A percentile compares a stretch with the other conserved stretches of the same genome.
Conservation (phyloP, 2,329 filamentous ascomycete species). For the Penicillium griseofulvum region DNA sequence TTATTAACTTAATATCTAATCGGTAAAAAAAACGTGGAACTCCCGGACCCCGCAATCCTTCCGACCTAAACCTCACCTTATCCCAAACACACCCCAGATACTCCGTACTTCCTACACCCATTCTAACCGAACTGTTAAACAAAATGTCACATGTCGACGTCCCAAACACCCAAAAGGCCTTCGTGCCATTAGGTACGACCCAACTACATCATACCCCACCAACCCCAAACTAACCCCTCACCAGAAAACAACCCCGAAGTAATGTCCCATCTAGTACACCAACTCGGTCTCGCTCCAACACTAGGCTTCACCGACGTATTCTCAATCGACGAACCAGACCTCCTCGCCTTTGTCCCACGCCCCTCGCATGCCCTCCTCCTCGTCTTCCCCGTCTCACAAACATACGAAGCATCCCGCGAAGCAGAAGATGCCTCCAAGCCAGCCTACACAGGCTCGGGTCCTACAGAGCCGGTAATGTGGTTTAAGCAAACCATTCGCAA, state of each 20-base stretch:
- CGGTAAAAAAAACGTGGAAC: neutral
- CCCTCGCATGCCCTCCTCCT: conserved; percentile 85
- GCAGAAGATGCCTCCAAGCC: conserved; percentile 65
- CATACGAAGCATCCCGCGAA: conserved; percentile 73
- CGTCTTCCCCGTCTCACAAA: conserved; percentile 79
- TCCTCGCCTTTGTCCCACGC: conserved; percentile 82
- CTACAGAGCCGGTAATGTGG: conserved; percentile 78
- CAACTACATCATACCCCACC: neutral
- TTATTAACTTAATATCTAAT: neutral
- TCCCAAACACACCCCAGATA: neutral
- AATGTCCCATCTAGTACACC: conserved; percentile 78
- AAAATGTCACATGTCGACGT: conserved; percentile 39
- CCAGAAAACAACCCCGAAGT: conserved; percentile 78
- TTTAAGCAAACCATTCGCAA: conserved; percentile 94
- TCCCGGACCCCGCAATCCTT: neutral
- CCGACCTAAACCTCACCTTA: neutral
- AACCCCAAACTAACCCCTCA: conserved; percentile 11
- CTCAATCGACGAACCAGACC: conserved; percentile 79
- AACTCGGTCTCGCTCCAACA: conserved; percentile 74
- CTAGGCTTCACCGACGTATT: conserved; percentile 88
- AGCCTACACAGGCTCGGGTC: conserved; percentile 67
- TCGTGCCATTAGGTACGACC: conserved; percentile 47
- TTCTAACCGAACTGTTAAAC: neutral
- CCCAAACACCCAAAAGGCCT: conserved; percentile 45
- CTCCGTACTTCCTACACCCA: neutral